A percentile compares a stretch with the other conserved stretches of the same genome.
Evolutionary conservation across 2,329 filamentous ascomycete species (phyloP).

Genomic region (Cordyceps tenuipes): DNA sequence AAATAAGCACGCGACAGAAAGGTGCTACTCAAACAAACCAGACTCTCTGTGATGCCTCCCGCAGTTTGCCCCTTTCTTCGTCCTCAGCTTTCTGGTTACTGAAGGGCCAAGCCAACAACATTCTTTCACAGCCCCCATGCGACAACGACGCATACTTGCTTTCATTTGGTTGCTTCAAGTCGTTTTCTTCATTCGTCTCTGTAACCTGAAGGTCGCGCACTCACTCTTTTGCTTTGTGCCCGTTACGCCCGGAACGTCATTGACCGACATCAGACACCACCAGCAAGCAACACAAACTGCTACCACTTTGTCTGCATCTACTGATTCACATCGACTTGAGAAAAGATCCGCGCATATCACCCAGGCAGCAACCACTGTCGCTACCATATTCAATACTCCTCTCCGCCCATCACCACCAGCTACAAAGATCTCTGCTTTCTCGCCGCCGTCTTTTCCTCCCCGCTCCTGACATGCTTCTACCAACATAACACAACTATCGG

Average conservation of each 20-base stretch:
- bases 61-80: background rate
- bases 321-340: background rate
- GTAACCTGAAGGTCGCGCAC: too few relatives aligned
- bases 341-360: background rate
- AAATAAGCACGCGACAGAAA: background rate
- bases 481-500: background rate
- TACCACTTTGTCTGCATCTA: background rate
- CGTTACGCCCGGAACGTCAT: background rate
- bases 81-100: background rate
- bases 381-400: background rate
- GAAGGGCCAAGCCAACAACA: background rate
- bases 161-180: too few relatives aligned
- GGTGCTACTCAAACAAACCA: too few relatives aligned
- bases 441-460: background rate
- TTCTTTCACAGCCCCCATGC: conserved; percentile 5
- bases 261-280: background rate
- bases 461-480: background rate
- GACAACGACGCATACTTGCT: background rate
- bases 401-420: background rate
- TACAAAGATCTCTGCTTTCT: background rate
- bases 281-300: background rate
- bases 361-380: background rate
- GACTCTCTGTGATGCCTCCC: background rate
- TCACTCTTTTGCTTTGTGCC: too few relatives aligned
- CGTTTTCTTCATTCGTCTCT: too few relatives aligned